Conservation (phyloP, 257 asterid species). For the Nyctanthes arbortristis region DNA sequence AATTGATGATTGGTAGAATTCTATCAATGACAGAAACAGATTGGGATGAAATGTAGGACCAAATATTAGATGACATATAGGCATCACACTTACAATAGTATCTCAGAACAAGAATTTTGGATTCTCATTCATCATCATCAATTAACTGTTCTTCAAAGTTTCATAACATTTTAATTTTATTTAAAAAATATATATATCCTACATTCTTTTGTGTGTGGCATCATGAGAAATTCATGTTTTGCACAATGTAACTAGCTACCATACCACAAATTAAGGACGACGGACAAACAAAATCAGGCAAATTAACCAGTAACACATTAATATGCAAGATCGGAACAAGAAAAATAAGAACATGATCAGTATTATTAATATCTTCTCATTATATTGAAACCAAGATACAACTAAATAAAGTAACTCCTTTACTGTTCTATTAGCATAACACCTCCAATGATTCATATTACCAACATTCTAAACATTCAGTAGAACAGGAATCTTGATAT, state of each 20-base stretch:
- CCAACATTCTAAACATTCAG: too few species aligned
- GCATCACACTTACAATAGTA: neutral
- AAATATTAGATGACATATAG: too few species aligned
- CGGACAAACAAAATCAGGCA: slow-evolving; percentile 4
- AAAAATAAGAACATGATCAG: neutral
- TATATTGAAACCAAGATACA: too few species aligned
- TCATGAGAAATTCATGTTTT: neutral
- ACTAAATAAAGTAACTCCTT: too few species aligned
- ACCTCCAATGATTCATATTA: too few species aligned
- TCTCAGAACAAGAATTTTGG: neutral
- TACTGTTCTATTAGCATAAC: too few species aligned
- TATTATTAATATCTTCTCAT: too few species aligned
- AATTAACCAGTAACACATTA: neutral
- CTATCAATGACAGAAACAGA: neutral
- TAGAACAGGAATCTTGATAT: too few species aligned
- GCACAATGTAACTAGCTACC: too few species aligned
- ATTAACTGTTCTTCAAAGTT: neutral
- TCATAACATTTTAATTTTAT: neutral
- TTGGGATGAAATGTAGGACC: too few species aligned
- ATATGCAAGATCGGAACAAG: too few species aligned
- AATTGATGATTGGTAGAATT: neutral
- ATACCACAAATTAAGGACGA: too few species aligned
- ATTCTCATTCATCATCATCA: neutral
- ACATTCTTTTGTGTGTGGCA: neutral
- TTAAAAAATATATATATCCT: neutral